Percentiles rank a stretch among this genome's conserved stretches.
phyloP scores from a whole-genome alignment of 768 basidiomycete species.

The Basidioascus undulatus region DNA sequence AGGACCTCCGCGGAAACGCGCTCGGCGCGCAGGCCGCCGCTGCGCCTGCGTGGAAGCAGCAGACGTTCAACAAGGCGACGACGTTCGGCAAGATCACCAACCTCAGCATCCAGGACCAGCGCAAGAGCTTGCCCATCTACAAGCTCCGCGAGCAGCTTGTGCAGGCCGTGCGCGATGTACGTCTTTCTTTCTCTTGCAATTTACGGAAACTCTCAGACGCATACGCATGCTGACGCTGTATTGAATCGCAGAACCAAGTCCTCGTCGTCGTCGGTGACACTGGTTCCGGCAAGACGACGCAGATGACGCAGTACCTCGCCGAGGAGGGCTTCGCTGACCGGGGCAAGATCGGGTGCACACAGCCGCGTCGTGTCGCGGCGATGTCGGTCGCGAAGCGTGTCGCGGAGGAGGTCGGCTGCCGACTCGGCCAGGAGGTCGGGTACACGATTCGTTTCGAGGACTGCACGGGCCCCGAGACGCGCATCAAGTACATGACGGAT shows the following conservation, averaged over 20 bases:
- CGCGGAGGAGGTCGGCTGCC: conserved; percentile 90
- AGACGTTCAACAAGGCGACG: conserved; percentile 80
- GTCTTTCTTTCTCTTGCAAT: conserved; percentile 14
- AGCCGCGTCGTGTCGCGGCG: conserved; percentile 95
- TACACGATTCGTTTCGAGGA: conserved; percentile 99
- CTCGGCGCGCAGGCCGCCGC: conserved; percentile 55
- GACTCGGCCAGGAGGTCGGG: conserved; percentile 89
- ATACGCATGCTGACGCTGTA: conserved; percentile 5
- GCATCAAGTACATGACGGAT: conserved; percentile 99
- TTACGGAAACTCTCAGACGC: not conserved
- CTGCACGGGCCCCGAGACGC: conserved; percentile 91
- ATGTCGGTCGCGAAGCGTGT: conserved; percentile 99
- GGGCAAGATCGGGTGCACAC: conserved; percentile 86
- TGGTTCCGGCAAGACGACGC: conserved; percentile 95
- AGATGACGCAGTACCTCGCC: conserved; percentile 95
- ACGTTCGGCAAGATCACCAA: conserved; percentile 82
- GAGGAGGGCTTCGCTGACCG: conserved; percentile 79
- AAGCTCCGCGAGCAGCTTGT: conserved; percentile 77
- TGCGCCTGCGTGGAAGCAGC: conserved; percentile 72
- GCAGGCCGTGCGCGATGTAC: conserved; percentile 67
- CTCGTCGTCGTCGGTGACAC: conserved; percentile 97
- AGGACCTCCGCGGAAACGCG: conserved; percentile 40
- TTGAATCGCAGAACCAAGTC: conserved; percentile 51
- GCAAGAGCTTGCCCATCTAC: conserved; percentile 75
- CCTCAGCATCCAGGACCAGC: conserved; percentile 79